Evolutionary conservation across 108 stramenopile species (phyloP), one percentile per base, ranked within the genome.

Genomic region (Seminavis robusta): DNA sequence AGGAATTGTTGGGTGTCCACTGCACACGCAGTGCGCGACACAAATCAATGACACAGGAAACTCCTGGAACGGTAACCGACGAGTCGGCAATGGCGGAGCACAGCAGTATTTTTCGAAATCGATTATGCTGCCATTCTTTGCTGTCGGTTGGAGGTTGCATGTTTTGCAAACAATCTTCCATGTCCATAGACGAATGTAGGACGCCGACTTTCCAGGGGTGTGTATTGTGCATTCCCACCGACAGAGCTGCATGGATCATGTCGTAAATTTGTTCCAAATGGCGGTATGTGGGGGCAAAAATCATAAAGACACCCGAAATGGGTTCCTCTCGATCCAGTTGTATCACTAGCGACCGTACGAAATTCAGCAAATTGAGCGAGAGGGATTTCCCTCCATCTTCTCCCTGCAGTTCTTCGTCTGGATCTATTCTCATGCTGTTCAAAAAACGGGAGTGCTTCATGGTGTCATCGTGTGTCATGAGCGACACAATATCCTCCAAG

Each of bases 71-170:
- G 21, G 76, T 77, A 25, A 77, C 38, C 26, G 67, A 69, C 3
- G 65, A 67, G 31, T 77, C 76, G 0, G 76, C 76, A 55, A 77
- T 77, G 3, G 76, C 76, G 8, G 71, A 72, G 24, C 71, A 71
- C n/a, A 77, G 61, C n/a, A 77, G 28, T 16, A 77, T 34, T 25
- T 56, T 68, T 39, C 76, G 52, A 43, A 5, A 13, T 13, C 13
- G 9, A 11, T 9, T 37, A 11, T 13, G 36, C 36, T 8, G 36
- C 36, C 10, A 36, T 36, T 36, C 36, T 10, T 11, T 11, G 11
- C 10, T 36, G 8, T 36, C 10, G 8, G 6, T 21, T 4, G 17
- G 20, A 16, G 5, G 6, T 52, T 63, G 15, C 61, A 73, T 73
- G 6, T 56, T 49, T 24, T 64, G 41, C 16, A 70, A 33, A 38